Conservation (phyloP, 345 rosid species). For the Gossypium herbaceum region DNA sequence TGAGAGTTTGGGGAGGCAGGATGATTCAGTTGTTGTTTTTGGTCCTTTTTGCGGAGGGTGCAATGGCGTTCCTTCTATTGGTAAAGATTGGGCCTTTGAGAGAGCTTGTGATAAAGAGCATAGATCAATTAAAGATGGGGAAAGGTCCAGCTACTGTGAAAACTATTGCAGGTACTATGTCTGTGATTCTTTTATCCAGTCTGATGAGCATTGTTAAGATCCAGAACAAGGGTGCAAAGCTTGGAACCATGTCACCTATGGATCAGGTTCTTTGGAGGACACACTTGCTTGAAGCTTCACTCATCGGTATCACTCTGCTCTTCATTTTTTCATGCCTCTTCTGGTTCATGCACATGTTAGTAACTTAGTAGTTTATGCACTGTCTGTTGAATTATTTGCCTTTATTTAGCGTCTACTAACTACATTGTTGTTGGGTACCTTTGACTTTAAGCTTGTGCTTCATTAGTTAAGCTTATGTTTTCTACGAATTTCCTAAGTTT, state of each 20-base stretch:
- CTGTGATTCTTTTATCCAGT: constrained; percentile 72
- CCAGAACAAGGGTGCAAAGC: constrained; percentile 96
- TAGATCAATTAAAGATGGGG: constrained; percentile 83
- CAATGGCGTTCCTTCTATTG: constrained; percentile 58
- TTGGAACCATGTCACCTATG: constrained; percentile 98
- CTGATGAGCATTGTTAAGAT: constrained; percentile 86
- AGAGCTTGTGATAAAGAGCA: constrained; percentile 81
- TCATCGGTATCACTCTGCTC: constrained; percentile 52
- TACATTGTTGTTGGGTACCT: not conserved
- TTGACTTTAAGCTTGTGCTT: constrained; percentile 3
- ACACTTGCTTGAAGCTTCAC: constrained; percentile 94
- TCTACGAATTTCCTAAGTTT: not conserved
- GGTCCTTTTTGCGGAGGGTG: constrained; percentile 76
- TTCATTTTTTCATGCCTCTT: not conserved
- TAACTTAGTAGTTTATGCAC: not conserved
- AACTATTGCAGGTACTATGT: constrained; percentile 92
- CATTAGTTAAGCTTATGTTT: not conserved
- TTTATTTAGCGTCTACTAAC: not conserved
- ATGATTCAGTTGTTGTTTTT: constrained; percentile 86
- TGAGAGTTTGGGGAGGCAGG: constrained; percentile 14
- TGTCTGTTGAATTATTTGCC: constrained; percentile 2
- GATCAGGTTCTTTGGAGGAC: constrained; percentile 99
- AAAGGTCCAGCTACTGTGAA: constrained; percentile 93
- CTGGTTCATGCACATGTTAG: not conserved
- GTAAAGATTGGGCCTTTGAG: constrained; percentile 89